Conservation (phyloP, 2,329 filamentous ascomycete genomes). For the Diplodia intermedia region DNA sequence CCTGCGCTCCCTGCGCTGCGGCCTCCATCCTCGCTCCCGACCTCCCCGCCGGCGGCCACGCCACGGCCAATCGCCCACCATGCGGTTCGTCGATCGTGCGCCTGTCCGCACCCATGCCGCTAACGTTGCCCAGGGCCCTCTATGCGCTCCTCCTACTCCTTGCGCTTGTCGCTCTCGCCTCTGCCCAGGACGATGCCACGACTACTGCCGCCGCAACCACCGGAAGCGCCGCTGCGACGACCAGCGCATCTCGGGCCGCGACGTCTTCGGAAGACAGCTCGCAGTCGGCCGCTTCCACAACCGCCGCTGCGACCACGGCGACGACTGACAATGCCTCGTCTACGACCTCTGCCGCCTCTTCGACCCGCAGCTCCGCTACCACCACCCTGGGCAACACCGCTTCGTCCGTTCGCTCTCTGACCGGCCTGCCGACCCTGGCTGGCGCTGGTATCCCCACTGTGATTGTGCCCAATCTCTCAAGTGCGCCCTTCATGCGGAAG, state of each 20-base stretch:
- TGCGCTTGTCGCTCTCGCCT: slow-evolving; percentile 35
- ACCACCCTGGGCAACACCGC: slow-evolving; percentile 33
- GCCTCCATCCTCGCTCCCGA: background rate
- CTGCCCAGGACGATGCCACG: slow-evolving; percentile 34
- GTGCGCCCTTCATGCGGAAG: slow-evolving; percentile 90
- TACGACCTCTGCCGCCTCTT: slow-evolving; percentile 36
- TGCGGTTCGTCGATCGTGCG: slow-evolving; percentile 21
- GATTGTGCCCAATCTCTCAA: slow-evolving; percentile 79
- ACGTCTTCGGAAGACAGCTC: slow-evolving; percentile 34
- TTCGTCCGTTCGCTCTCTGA: slow-evolving; percentile 42
- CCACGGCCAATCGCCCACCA: slow-evolving; percentile 8
- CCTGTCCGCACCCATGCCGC: background rate
- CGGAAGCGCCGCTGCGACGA: slow-evolving; percentile 33
- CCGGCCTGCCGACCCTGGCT: slow-evolving; percentile 61
- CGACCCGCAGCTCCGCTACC: slow-evolving; percentile 36
- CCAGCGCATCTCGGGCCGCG: slow-evolving; percentile 30
- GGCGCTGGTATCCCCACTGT: slow-evolving; percentile 70
- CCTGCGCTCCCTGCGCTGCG: background rate
- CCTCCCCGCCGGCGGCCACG: too few relatives aligned
- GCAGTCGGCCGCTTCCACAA: slow-evolving; percentile 19
- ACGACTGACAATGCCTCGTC: slow-evolving; percentile 38
- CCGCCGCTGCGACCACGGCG: slow-evolving; percentile 36
- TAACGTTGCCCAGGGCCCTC: slow-evolving; percentile 24
- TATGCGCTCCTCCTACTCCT: slow-evolving; percentile 29
- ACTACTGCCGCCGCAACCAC: slow-evolving; percentile 32